These are phyloP conservation scores for Pleurotus djamor DNA, from an alignment of 768 basidiomycete species.

Conservation along the genomic window DNA sequence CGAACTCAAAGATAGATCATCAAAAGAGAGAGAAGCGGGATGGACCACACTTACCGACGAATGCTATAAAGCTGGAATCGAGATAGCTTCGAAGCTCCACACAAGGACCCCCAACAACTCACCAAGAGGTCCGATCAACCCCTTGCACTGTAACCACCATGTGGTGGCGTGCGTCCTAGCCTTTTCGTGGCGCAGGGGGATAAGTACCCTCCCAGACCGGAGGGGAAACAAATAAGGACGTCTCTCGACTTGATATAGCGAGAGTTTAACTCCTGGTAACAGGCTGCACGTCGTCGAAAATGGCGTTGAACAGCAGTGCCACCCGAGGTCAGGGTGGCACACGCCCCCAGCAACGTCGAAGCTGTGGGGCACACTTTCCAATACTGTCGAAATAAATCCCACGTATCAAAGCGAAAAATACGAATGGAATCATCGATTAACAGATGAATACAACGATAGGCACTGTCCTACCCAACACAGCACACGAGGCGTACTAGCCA, in stretches of 20 bases:
- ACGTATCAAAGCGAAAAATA: neutral
- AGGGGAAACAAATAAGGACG: neutral
- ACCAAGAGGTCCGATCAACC: no score
- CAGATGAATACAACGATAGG: neutral
- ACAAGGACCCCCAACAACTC: no score
- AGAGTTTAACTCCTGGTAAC: neutral
- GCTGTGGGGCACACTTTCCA: neutral
- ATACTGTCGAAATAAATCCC: neutral
- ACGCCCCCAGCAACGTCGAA: neutral
- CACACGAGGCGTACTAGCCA: neutral
- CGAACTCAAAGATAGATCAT: no score
- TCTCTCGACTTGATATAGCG: neutral
- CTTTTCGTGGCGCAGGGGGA: neutral
- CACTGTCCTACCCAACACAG: neutral
- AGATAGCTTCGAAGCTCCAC: no score
- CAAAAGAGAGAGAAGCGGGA: no score
- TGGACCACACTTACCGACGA: no score
- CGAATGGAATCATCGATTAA: neutral
- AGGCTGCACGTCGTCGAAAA: neutral
- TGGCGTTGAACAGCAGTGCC: neutral
- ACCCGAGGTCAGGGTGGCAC: neutral
- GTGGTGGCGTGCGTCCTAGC: conserved; percentile 4
- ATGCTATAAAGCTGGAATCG: no score
- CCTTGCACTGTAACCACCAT: conserved; percentile 1
- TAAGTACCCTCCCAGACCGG: neutral